Evolutionary conservation across 1,139 yeast genomes (phyloP).

Genomic region (Yamadazyma mexicana): DNA sequence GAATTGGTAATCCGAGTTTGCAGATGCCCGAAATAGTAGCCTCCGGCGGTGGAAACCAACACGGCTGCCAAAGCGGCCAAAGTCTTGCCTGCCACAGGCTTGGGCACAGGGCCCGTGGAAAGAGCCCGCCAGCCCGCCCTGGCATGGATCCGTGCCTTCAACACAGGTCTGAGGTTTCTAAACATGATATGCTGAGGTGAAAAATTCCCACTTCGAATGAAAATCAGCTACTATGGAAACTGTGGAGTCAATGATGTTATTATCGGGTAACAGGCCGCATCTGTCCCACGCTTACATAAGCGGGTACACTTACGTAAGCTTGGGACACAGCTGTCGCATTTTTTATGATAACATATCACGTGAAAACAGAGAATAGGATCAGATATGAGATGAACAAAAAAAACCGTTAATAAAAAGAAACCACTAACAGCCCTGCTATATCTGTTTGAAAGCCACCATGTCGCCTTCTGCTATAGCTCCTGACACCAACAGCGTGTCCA

Average conservation of each 20-base stretch:
- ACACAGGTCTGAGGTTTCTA: too few relatives aligned
- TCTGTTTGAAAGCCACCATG: too few relatives aligned
- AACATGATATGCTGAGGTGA: not conserved
- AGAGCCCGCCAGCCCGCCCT: not conserved
- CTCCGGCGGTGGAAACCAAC: not conserved
- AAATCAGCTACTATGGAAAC: not conserved
- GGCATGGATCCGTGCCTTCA: too few relatives aligned
- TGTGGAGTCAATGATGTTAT: slow-evolving; percentile 2
- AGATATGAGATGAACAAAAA: not conserved
- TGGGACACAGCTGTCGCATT: not conserved
- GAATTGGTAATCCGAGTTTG: not conserved
- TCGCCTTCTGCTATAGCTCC: slow-evolving; percentile 3
- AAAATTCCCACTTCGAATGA: not conserved
- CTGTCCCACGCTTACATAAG: not conserved
- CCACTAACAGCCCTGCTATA: too few relatives aligned
- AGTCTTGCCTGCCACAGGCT: not conserved
- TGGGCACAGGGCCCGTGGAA: not conserved
- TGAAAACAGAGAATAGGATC: slow-evolving; percentile 5
- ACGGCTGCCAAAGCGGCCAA: not conserved
- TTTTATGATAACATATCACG: slow-evolving; percentile 11
- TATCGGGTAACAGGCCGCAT: too few relatives aligned
- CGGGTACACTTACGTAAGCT: not conserved
- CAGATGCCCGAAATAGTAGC: not conserved
- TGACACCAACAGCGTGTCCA: slow-evolving; percentile 3
- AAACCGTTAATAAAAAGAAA: not conserved